Percentiles rank a stretch among this genome's conserved stretches.
These are phyloP conservation scores for Chlamydomonas schloesseri DNA, from an alignment of 139 green algal species.

Conservation along the genomic window DNA sequence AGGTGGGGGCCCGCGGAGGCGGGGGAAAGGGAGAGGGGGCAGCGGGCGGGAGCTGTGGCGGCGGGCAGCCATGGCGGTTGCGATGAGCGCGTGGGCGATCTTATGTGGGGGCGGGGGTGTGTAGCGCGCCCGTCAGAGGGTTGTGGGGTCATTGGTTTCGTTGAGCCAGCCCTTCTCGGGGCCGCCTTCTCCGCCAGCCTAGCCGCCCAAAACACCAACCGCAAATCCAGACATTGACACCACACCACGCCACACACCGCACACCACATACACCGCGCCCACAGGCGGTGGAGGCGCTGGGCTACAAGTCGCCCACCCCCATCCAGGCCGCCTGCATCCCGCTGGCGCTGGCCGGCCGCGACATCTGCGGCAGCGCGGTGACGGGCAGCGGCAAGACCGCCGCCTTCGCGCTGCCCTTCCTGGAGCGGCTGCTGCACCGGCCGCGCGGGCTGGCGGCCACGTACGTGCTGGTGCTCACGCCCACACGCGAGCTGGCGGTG, in stretches of 20 bases:
- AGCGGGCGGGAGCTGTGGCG: no score
- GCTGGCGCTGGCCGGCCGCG: conserved; percentile 90
- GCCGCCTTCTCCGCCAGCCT: no score
- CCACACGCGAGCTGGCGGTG: conserved; percentile 94
- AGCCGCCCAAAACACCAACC: no score
- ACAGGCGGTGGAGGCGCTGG: conserved; percentile 72
- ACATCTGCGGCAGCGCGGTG: conserved; percentile 96
- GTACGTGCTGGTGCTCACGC: conserved; percentile 88
- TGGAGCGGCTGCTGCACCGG: conserved; percentile 95
- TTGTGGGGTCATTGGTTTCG: no score
- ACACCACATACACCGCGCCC: no score
- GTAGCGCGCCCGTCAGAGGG: no score
- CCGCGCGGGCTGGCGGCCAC: conserved; percentile 78
- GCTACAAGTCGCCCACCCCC: conserved; percentile 92
- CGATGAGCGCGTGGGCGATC: no score
- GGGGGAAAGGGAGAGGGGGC: not conserved
- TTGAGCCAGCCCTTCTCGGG: no score
- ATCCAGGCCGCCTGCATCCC: conserved; percentile 98
- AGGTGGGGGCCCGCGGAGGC: conserved; percentile 65
- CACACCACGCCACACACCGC: no score
- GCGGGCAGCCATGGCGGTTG: no score
- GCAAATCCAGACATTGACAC: no score
- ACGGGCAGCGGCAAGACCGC: conserved; percentile 98
- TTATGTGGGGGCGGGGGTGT: no score
- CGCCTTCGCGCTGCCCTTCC: conserved; percentile 92